Percentiles rank a stretch among this genome's conserved stretches.
Conservation (phyloP, 2,329 filamentous ascomycete species). For the Pleurostoma richardsiae region DNA sequence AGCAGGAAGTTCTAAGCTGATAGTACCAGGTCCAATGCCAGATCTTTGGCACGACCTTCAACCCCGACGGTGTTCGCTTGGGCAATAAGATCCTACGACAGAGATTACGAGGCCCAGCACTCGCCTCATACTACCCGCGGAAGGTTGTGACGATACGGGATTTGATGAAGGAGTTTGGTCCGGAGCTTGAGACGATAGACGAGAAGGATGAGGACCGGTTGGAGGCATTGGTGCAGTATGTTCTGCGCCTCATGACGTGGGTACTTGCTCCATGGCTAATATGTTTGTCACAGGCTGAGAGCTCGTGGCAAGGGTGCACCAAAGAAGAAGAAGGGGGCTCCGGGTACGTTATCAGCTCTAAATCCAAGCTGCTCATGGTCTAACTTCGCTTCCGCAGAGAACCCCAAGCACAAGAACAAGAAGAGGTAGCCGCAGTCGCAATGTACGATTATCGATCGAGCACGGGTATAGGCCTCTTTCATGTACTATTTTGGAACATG, state of each 20-base stretch:
- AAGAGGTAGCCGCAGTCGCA: slow-evolving; percentile 6
- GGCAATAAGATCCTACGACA: slow-evolving; percentile 93
- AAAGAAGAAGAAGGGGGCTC: slow-evolving; percentile 74
- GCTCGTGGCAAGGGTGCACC: slow-evolving; percentile 80
- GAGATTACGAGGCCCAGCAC: slow-evolving; percentile 74
- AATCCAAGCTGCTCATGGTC: too few species aligned
- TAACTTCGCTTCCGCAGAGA: not conserved
- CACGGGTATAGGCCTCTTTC: too few species aligned
- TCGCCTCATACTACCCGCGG: slow-evolving; percentile 86
- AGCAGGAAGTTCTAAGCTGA: not conserved
- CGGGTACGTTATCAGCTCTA: slow-evolving; percentile 14
- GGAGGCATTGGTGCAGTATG: slow-evolving; percentile 65
- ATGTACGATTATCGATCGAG: too few species aligned
- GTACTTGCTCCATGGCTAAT: too few species aligned
- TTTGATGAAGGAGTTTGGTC: slow-evolving; percentile 63
- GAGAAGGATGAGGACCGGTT: slow-evolving; percentile 75
- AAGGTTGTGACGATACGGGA: slow-evolving; percentile 68
- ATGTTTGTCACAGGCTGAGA: slow-evolving; percentile 51
- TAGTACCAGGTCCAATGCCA: slow-evolving; percentile 71
- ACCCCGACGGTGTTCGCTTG: slow-evolving; percentile 74
- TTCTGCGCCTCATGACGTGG: slow-evolving; percentile 5
- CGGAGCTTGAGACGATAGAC: slow-evolving; percentile 64
- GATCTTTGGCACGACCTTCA: slow-evolving; percentile 88
- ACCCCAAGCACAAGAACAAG: slow-evolving; percentile 37
- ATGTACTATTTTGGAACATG: too few species aligned